Evolutionary conservation across 805 yeast species (phyloP).

Genomic region (Maudiozyma pseudohumilis): DNA sequence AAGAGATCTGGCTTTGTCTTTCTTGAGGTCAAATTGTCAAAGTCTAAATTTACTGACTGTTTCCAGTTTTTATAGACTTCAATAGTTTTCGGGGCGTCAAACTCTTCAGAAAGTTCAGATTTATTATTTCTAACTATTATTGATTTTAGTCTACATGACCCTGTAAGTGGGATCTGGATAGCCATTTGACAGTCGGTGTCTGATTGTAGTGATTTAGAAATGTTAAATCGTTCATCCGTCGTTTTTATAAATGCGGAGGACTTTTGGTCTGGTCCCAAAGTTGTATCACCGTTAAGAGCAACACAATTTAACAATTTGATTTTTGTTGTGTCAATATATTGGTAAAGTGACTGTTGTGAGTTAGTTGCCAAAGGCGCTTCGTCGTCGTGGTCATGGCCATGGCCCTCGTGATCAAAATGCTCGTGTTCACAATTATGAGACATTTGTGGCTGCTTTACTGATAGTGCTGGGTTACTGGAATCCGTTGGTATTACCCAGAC

Average conservation of each 20-base stretch:
- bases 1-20: conserved; percentile 40
- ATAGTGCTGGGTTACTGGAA: no score
- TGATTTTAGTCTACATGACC: conserved; percentile 64
- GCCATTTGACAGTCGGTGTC: conserved; percentile 81
- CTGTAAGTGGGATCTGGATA: conserved; percentile 70
- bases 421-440: conserved; percentile 27
- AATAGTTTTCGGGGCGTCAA: conserved; percentile 58
- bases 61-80: conserved; percentile 61
- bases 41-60: conserved; percentile 46
- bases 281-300: conserved; percentile 24
- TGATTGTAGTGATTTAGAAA: conserved; percentile 41
- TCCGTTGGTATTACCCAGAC: no score
- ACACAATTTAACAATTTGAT: conserved; percentile 54
- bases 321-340: conserved; percentile 48
- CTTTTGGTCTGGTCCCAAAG: conserved; percentile 12
- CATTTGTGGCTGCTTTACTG: no score
- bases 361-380: conserved; percentile 63
- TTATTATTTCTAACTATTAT: conserved; percentile 53
- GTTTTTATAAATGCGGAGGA: conserved; percentile 42
- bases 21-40: conserved; percentile 38
- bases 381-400: conserved; percentile 34
- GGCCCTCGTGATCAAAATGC: conserved; percentile 23
- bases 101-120: conserved; percentile 25
- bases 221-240: conserved; percentile 38
- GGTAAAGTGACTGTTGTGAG: conserved; percentile 54